Conservation (phyloP, 2,329 filamentous ascomycete genomes). For the Ophiosphaerella herpotricha region DNA sequence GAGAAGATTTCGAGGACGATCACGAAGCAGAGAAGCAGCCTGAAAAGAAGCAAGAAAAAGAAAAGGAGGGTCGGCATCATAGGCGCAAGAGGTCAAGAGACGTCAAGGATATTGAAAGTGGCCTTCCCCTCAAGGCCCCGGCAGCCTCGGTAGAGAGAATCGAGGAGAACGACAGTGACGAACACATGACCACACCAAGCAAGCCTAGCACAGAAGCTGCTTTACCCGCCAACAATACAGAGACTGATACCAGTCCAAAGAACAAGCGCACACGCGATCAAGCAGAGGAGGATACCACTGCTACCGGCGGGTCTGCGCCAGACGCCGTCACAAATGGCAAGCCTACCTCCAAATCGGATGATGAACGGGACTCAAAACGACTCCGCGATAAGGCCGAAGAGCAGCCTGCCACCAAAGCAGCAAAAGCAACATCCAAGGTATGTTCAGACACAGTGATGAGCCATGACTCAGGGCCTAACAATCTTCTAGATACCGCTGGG, state of each 20-base stretch:
- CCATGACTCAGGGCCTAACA: conserved; percentile 22
- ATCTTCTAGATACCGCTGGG: conserved; percentile 35
- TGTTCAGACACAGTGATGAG: conserved; percentile 13
- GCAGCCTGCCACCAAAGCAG: conserved; percentile 17
- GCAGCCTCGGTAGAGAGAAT: conserved; percentile 38
- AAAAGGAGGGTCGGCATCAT: conserved; percentile 41
- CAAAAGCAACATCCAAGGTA: conserved; percentile 32
- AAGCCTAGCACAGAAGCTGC: conserved; percentile 9
- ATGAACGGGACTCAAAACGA: conserved; percentile 44
- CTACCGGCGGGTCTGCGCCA: conserved; percentile 11
- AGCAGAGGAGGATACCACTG: conserved; percentile 19
- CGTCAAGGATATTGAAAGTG: conserved; percentile 39
- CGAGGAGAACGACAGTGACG: conserved; percentile 36
- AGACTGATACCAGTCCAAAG: conserved; percentile 49
- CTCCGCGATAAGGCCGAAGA: conserved; percentile 39
- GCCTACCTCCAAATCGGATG: conserved; percentile 20
- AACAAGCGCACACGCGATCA: conserved; percentile 53
- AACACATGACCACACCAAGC: conserved; percentile 30
- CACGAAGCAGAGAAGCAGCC: conserved; percentile 36
- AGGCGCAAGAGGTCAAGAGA: conserved; percentile 55
- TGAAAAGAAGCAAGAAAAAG: conserved; percentile 40
- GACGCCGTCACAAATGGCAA: conserved; percentile 20
- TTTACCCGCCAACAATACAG: conserved; percentile 10
- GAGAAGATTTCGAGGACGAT: conserved; percentile 51
- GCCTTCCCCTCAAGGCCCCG: conserved; percentile 37